Percentiles rank a stretch among this genome's conserved stretches.
phyloP scores from a whole-genome alignment of 2,329 filamentous ascomycete species.

The Monosporascus sp. region DNA sequence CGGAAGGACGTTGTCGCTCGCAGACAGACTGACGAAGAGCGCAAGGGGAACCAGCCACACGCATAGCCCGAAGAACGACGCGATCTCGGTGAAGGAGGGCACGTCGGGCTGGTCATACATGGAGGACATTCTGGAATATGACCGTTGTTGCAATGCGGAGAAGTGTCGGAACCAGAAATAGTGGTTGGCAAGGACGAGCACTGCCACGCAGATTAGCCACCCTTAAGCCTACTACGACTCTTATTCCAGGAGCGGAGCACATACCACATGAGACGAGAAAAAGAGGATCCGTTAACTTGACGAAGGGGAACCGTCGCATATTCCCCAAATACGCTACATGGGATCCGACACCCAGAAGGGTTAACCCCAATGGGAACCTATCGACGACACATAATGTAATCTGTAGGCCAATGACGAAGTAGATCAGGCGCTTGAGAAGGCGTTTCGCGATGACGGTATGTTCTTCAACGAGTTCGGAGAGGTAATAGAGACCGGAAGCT shows the following conservation, averaged over 20 bases:
- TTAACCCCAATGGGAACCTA: slow-evolving; percentile 74
- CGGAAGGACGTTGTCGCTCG: slow-evolving; percentile 90
- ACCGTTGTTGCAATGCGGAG: slow-evolving; percentile 55
- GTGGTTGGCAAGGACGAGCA: slow-evolving; percentile 82
- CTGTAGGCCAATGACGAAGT: slow-evolving; percentile 72
- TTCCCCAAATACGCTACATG: slow-evolving; percentile 88
- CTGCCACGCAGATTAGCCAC: slow-evolving; percentile 35
- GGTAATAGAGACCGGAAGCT: slow-evolving; percentile 98
- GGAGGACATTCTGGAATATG: slow-evolving; percentile 53
- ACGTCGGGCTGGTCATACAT: slow-evolving; percentile 60
- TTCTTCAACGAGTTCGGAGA: slow-evolving; percentile 96
- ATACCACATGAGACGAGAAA: slow-evolving; percentile 79
- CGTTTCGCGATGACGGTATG: slow-evolving; percentile 91
- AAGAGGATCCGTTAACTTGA: slow-evolving; percentile 81
- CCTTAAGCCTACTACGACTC: neutral
- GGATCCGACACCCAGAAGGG: slow-evolving; percentile 69
- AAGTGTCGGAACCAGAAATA: slow-evolving; percentile 97
- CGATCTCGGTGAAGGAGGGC: slow-evolving; percentile 88
- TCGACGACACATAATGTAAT: slow-evolving; percentile 73
- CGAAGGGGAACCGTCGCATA: slow-evolving; percentile 67
- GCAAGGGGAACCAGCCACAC: slow-evolving; percentile 97
- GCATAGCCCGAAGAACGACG: slow-evolving; percentile 91
- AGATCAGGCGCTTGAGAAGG: slow-evolving; percentile 80
- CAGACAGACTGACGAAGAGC: slow-evolving; percentile 88
- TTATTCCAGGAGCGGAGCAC: slow-evolving; percentile 22